Base-by-base conservation (phyloP, 805 yeast species). In the Kodamaea restingae region DNA sequence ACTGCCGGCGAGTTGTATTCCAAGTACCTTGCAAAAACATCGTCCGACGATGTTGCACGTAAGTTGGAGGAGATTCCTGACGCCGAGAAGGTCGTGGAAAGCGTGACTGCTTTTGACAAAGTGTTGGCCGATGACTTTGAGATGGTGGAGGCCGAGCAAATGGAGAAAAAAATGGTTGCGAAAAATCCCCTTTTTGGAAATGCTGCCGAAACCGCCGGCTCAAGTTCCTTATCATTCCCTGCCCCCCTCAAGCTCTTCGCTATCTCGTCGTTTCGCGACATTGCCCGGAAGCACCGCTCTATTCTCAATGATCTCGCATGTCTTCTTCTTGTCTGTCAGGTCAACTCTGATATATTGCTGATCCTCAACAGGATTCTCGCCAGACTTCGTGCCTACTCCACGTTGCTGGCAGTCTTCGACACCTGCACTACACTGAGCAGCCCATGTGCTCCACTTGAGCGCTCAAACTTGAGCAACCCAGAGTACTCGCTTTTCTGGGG, bases 401-500 rank as follows among this genome's bases (percentile, higher is more conserved):
- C n/a, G 36, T 60, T 10, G 41, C 56, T 38, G 49, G 48, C 4
- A 45, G 48, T 63, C 5, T 55, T 63, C 39, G 58, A 52, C 39
- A 56, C 61, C 5, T 48, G 59, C 26, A 57, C 57, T 36, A 44
- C 48, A 3, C 32, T 30, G 32, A 21, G 6, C 12, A 30, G 32
- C 11, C 11, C n/a, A 4, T 15, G 7, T 4, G 20, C 32, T 4
- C 21, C 32, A 6, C 4, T 30, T 7, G 32, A 30, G 21, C 12
- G 20, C 15, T 5, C 10, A 10, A 17, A 30, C 32, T 11, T 56
- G 1, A 41, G 42, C 18, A 45, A 50, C 11, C 35, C 48, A 9
- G 63, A 60, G 32, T 39, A 55, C 36, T 59, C 67, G 9, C 38
- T 63, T 15, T 61, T 63, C 38, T 62, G 67, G 68, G 31, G 48